Evolutionary conservation across 2,329 filamentous ascomycete species (phyloP).

Genomic region (Colletotrichum navitas): DNA sequence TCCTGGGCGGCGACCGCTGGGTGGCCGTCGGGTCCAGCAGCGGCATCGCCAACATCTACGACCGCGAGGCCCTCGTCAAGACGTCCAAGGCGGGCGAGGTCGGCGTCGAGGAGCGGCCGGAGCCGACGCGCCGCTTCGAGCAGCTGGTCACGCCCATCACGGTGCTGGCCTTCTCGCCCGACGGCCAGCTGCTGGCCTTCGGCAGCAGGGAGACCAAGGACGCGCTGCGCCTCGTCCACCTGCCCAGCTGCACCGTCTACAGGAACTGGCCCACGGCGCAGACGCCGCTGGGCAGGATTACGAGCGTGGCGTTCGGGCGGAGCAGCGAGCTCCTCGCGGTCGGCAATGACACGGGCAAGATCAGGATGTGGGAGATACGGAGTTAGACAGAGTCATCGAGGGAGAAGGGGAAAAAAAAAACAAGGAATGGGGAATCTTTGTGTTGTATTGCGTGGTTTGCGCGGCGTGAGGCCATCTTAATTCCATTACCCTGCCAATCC

Average conservation of each 20-base stretch:
- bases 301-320: slow-evolving; percentile 76
- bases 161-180: slow-evolving; percentile 83
- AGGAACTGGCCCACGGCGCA: slow-evolving; percentile 95
- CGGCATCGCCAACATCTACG: slow-evolving; percentile 94
- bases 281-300: slow-evolving; percentile 88
- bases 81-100: slow-evolving; percentile 51
- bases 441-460: slow-evolving; percentile 18
- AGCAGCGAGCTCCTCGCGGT: slow-evolving; percentile 81
- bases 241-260: slow-evolving; percentile 94
- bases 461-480: slow-evolving; percentile 21
- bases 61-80: slow-evolving; percentile 74
- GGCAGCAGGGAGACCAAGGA: slow-evolving; percentile 90
- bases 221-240: slow-evolving; percentile 86
- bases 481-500: not conserved
- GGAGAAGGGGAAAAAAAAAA: not conserved
- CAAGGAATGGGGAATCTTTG: not conserved
- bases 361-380: slow-evolving; percentile 91
- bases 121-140: slow-evolving; percentile 80
- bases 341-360: slow-evolving; percentile 89
- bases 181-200: slow-evolving; percentile 91
- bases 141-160: slow-evolving; percentile 90
- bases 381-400: slow-evolving; percentile 58
- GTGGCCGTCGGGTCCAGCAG: slow-evolving; percentile 87
- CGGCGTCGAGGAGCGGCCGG: slow-evolving; percentile 74
- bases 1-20: slow-evolving; percentile 86